Base-by-base conservation (phyloP, 2,329 filamentous ascomycete genomes). In the Hypoxylon sp. region DNA sequence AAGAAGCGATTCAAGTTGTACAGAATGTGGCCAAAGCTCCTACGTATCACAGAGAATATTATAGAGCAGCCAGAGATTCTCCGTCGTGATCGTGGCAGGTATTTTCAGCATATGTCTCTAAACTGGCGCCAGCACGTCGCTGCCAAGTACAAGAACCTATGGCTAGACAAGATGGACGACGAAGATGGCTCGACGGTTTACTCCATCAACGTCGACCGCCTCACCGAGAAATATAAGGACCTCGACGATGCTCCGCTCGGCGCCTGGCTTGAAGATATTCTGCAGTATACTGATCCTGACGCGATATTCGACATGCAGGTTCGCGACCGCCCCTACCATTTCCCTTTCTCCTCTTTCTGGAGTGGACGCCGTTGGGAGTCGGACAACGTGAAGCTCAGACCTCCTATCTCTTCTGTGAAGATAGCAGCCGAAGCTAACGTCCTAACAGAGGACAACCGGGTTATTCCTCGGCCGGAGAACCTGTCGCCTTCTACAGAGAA, bases 271-370 rank as follows among this genome's bases (percentile, higher is more conserved):
- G 44, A 33, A 8, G 51, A 63, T 17, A 8, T 63, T 19, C 39
- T 57, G 13, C 13, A 46, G 13, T 62, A 19, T 11, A 42, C 22
- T 3, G 22, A 31, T 14, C 33, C 22, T 42, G 4, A 42, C 5
- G n/a, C 5, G 9, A 5, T 9, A 6, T 10, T 13, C 5, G 2
- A 6, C 22, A 10, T 11, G 5, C 3, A 4, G 1, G 26, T 31
- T 31, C 47, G 47, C 9, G 26, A 2, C 24, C n/a, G 33, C 13
- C 26, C n/a, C 33, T 14, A 13, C 2, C 5, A 14, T 2, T 59
- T 42, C 24, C 5, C 24, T 14, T 24, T 65, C 55, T 59, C 48
- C 26, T 54, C 62, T 17, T 65, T 65, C 42, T 55, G 57, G 47
- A 26, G 35, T 3, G 13, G 31, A n/a, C 3, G 22, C 4, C 61